These are phyloP conservation scores for Tilletia caries DNA, from an alignment of 1,284 basidiomycete species.

Conservation along the genomic window DNA sequence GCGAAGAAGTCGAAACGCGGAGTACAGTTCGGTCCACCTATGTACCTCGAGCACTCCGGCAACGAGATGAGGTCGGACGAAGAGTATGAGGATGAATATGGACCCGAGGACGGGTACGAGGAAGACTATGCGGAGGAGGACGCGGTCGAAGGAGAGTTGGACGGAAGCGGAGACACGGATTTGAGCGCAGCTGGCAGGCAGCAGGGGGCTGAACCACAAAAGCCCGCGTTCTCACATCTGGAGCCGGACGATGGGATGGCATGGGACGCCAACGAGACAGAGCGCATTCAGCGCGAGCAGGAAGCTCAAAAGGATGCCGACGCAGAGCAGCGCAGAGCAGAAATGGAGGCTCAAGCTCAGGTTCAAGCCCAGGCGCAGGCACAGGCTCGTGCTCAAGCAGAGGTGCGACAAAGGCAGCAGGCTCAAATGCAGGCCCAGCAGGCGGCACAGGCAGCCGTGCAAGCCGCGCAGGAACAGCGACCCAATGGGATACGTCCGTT, in stretches of 20 bases:
- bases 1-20: slow-evolving; percentile 36
- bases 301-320: slow-evolving; percentile 22
- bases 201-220: slow-evolving; percentile 15
- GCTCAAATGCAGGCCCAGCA: slow-evolving; percentile 7
- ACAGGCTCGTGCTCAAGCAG: slow-evolving; percentile 20
- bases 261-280: slow-evolving; percentile 57
- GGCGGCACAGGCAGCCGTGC: slow-evolving; percentile 4
- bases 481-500: background rate
- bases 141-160: slow-evolving; percentile 34
- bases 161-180: slow-evolving; percentile 23
- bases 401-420: slow-evolving; percentile 59
- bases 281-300: slow-evolving; percentile 48
- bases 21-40: slow-evolving; percentile 47
- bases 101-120: slow-evolving; percentile 21
- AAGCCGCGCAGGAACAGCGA: background rate
- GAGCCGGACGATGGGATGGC: slow-evolving; percentile 59
- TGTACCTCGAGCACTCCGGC: slow-evolving; percentile 50
- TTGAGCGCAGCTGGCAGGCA: slow-evolving; percentile 23
- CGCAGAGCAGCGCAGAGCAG: slow-evolving; percentile 19
- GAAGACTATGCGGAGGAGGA: slow-evolving; percentile 29
- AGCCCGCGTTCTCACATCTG: slow-evolving; percentile 41
- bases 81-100: slow-evolving; percentile 29
- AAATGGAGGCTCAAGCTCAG: slow-evolving; percentile 30
- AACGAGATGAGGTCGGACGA: slow-evolving; percentile 46
- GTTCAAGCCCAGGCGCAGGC: slow-evolving; percentile 14